Base-by-base conservation (phyloP, 768 basidiomycete genomes). In the Boletus sensibilis region DNA sequence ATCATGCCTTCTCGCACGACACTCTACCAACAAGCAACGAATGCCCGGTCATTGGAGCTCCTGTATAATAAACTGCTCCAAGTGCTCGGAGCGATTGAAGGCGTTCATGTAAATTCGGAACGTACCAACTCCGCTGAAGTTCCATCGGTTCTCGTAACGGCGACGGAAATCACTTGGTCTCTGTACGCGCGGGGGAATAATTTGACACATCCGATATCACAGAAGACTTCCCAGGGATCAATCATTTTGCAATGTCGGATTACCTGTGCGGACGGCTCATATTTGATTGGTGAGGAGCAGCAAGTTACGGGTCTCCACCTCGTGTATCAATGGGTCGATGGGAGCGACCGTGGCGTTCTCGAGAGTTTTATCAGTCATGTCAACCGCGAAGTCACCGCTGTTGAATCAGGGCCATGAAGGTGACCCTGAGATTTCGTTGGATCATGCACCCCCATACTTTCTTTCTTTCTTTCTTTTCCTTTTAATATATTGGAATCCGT, bases 311-410 rank as follows among this genome's bases (percentile, higher is more conserved):
- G 55, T 37, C 39, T 25, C 21, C 52, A 63, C 42, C 54, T 69
- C 4, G 74, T 79, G 50, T 83, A 82, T 57, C 76, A 81, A 34
- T 92, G 91, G 90, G 64, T 85, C 21, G 74, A 74, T 48, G 91
- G 91, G 0, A 65, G 55, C 27, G 83, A 90, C 29, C 66, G 86
- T 41, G 59, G 59, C 0, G 45, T 87, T 50, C 86, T 87, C 44
- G 87, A 90, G 64, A 82, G 86, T 39, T 87, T 92, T 59, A 78
- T 77, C 21, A 82, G 82, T 57, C 88, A 91, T 75, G 71, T 90
- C 23, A 78, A 75, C 46, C 75, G 82, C 56, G 86, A 83, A 63
- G 63, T 83, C 27, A 33, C 25, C 5, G 42, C 49, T 21, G 13
- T 50, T 29, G 48, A 49, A 27, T 13, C 16, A 20, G 53, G 38